Evolutionary conservation across 2,329 filamentous ascomycete genomes (phyloP).

Genomic region (Botrytis porri): DNA sequence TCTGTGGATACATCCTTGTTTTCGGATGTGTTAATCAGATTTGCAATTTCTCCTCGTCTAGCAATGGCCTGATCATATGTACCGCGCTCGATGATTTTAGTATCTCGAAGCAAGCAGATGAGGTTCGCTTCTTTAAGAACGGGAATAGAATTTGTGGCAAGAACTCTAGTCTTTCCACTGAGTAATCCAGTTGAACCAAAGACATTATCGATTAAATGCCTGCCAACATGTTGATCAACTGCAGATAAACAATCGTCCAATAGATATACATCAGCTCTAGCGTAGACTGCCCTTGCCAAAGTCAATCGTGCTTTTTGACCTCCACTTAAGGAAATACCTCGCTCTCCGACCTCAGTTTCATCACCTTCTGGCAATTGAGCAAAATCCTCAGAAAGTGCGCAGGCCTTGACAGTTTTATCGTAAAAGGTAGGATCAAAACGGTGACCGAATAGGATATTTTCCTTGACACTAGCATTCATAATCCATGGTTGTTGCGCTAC

Average conservation of each 20-base stretch:
- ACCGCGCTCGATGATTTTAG: slow-evolving; percentile 79
- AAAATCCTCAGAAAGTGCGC: slow-evolving; percentile 88
- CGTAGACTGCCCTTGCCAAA: slow-evolving; percentile 90
- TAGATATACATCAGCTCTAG: slow-evolving; percentile 92
- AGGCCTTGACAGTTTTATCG: slow-evolving; percentile 86
- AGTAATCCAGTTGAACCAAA: slow-evolving; percentile 82
- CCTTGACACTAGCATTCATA: slow-evolving; percentile 94
- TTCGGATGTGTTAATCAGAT: slow-evolving; percentile 74
- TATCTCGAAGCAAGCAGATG: slow-evolving; percentile 80
- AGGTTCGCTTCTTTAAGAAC: slow-evolving; percentile 87
- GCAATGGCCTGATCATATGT: slow-evolving; percentile 89
- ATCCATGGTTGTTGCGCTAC: slow-evolving; percentile 94
- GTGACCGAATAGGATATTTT: slow-evolving; percentile 96
- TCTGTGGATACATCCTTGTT: slow-evolving; percentile 48
- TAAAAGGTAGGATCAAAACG: slow-evolving; percentile 93
- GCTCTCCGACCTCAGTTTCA: slow-evolving; percentile 92
- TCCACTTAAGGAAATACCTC: slow-evolving; percentile 91
- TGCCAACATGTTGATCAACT: slow-evolving; percentile 96
- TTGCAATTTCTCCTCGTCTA: slow-evolving; percentile 87
- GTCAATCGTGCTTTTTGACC: slow-evolving; percentile 94
- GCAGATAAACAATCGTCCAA: slow-evolving; percentile 93
- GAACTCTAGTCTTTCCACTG: slow-evolving; percentile 79
- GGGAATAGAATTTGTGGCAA: slow-evolving; percentile 93
- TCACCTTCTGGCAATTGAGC: slow-evolving; percentile 90
- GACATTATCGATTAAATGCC: slow-evolving; percentile 92